Base-by-base conservation (phyloP, 2,329 filamentous ascomycete genomes). In the Beauveria sp. region DNA sequence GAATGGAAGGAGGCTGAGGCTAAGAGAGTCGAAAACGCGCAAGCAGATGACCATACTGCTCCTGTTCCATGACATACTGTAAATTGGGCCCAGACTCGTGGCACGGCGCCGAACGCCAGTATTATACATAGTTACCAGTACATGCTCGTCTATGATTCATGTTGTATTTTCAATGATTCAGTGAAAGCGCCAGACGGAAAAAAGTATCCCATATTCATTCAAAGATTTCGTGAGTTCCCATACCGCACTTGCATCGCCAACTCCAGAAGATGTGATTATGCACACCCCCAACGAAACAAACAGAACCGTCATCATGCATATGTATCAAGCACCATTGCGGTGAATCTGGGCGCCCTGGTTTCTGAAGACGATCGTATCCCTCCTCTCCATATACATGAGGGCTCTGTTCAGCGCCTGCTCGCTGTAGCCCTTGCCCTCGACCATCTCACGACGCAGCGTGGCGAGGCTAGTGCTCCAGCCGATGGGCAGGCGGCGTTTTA, bases 381-480 rank as follows among this genome's bases (percentile, higher is more conserved):
- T 84, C 69, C 93, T 82, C 73, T 96, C 91, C 75, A 99, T 76
- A 18, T 98, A 84, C 77, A 93, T 86, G 67, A 99, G 73, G 0
- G 93, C 91, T 67, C 93, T 80, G 66, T 93, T 93, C 34, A 99
- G 80, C 18, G 87, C 87, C 71, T 91, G 88, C 75, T 98, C 95
- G 65, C 85, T 91, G 75, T 93, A 98, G 0, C 91, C 91, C 73
- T 93, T 91, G 16, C 89, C 88, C 69, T 96, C 92, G 5, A 96
- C 91, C 80, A 99, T 93, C 73, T 99, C 95, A 51, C 91, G 84
- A 65, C 90, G 85, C 66, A 99, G 76, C 1, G 91, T 96, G 0
- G 90, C 89, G 62, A 98, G 75, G 70, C 90, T 96, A 1, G 93
- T 96, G 70, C 90, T 95, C 91, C 93, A 99, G 22, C 95, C 95